Evolutionary conservation across 352 stramenopile species (phyloP), one percentile per base, ranked within the genome.

Genomic region (Pythium monospermum): DNA sequence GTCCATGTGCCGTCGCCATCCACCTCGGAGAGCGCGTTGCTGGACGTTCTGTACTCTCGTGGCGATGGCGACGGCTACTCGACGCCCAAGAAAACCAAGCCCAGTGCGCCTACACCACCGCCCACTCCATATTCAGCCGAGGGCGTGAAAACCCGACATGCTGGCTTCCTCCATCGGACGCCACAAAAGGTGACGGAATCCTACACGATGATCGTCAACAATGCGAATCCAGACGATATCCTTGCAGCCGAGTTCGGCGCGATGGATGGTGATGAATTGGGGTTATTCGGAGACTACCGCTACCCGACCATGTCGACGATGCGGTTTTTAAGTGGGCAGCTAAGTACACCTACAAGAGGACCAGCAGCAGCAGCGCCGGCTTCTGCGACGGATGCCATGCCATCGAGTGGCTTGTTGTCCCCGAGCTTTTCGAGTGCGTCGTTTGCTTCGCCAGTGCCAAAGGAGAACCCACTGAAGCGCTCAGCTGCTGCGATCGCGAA

Each of bases 201-300:
- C 15, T 61, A 62, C 52, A 57, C 57, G 33, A 57, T 64, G 33
- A 72, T 72, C 30, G 60, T 69, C 33, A 56, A 46, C 38, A 60
- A 59, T 28, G 64, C 51, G 3, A 60, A 69, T 21, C 51, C 52
- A 4, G 64, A 69, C 16, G 50, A 59, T 28, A 72, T 72, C 21
- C 31, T 72, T 13, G 60, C 54, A 38, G 52, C 56, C 4, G 56
- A 69, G 31, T 69, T 67, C 52, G 64, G 56, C 3, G 37, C 16
- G 35, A n/a, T n/a, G n/a, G 44, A 57, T 30, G 33, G 26, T 12
- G 64, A 65, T 31, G 64, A 71, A 27, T 33, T 72, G 1, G 54
- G 35, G 4, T 53, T 72, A 2, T 63, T 72, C 25, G 57, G 48
- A 37, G 38, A 51, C 18, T 72, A 72, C 53, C 59, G 47, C 19